Evolutionary conservation across 352 stramenopile species (phyloP), one percentile per base, ranked within the genome.

Genomic region (Phytophthora chlamydospora): DNA sequence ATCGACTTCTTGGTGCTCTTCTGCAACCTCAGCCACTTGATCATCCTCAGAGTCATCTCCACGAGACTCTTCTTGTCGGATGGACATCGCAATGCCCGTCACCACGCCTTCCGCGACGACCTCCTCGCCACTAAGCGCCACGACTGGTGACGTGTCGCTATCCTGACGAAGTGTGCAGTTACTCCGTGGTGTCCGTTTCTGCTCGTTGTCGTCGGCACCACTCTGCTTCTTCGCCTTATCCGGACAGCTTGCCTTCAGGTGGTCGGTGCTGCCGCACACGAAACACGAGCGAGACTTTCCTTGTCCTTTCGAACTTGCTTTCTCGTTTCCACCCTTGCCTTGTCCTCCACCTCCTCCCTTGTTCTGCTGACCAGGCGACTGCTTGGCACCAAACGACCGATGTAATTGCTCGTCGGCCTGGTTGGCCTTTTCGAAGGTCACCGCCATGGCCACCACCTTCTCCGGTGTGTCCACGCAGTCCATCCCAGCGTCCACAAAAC

Each of bases 401-500:
- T 38, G 24, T 8, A 53, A 21, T 8, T 46, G 40, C 6, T 34
- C 12, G 9, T 61, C 42, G 13, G 33, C 34, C 34, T 61, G 17
- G n/a, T 61, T 61, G 17, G 52, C 52, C 13, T 52, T 61, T 14
- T 61, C 42, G n/a, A 61, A 61, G 4, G 42, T 61, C 9, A 61
- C 16, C 2, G 19, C 34, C 33, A 47, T 51, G 4, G 32, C 24
- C 19, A 60, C 41, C 3, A 52, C 33, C 36, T 58, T 58, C 27
- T 58, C 49, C 10, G 49, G 39, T 19, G 52, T 52, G 19, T 51
- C 21, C 17, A 60, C 42, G 2, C 52, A 60, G n/a, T 52, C 52
- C 41, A 52, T 45, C 12, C 33, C 52, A 7, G 52, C 24, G 11
- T 52, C 52, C 8, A 60, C 52, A 39, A 52, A 39, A 32, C 41